These are phyloP conservation scores for Pythium apleroticum DNA, from an alignment of 352 stramenopile species.

Conservation along the genomic window DNA sequence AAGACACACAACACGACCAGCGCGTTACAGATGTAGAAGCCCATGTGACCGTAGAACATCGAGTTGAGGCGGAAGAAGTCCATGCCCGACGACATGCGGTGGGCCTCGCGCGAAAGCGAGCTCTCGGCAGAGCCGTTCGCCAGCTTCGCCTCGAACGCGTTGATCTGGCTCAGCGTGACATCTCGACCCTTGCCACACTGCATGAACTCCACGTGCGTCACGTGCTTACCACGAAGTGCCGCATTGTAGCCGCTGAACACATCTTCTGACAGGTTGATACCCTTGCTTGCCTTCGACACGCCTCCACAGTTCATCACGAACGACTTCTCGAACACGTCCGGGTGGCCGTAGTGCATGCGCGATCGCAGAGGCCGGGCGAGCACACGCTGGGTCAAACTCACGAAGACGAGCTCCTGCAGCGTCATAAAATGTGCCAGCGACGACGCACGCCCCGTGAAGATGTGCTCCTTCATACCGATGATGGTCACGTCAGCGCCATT, in stretches of 20 bases:
- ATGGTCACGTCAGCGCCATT: slow-evolving; percentile 74
- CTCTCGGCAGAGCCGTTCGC: slow-evolving; percentile 80
- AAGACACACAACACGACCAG: slow-evolving; percentile 83
- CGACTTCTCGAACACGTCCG: slow-evolving; percentile 87
- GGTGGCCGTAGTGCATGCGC: slow-evolving; percentile 88
- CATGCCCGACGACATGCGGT: slow-evolving; percentile 82
- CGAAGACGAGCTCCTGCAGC: slow-evolving; percentile 85
- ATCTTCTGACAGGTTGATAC: slow-evolving; percentile 90
- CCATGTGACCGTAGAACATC: slow-evolving; percentile 90
- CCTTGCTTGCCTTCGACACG: slow-evolving; percentile 83
- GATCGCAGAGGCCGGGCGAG: slow-evolving; percentile 71
- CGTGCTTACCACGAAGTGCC: slow-evolving; percentile 68
- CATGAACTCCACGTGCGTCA: slow-evolving; percentile 88
- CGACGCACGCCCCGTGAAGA: slow-evolving; percentile 86
- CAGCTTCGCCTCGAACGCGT: slow-evolving; percentile 86
- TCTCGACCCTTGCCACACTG: slow-evolving; percentile 88
- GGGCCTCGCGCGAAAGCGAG: slow-evolving; percentile 75
- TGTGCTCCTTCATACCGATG: slow-evolving; percentile 89
- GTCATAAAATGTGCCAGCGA: slow-evolving; percentile 88
- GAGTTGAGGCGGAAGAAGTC: slow-evolving; percentile 90
- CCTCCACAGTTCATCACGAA: slow-evolving; percentile 86
- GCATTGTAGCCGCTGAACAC: slow-evolving; percentile 89
- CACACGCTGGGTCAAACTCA: slow-evolving; percentile 85
- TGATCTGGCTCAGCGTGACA: slow-evolving; percentile 87
- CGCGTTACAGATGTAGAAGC: slow-evolving; percentile 87